Evolutionary conservation across 192 early-diverging fungal species (phyloP), one percentile per base, ranked within the genome.

Genomic region (Chytriomyces sp.): DNA sequence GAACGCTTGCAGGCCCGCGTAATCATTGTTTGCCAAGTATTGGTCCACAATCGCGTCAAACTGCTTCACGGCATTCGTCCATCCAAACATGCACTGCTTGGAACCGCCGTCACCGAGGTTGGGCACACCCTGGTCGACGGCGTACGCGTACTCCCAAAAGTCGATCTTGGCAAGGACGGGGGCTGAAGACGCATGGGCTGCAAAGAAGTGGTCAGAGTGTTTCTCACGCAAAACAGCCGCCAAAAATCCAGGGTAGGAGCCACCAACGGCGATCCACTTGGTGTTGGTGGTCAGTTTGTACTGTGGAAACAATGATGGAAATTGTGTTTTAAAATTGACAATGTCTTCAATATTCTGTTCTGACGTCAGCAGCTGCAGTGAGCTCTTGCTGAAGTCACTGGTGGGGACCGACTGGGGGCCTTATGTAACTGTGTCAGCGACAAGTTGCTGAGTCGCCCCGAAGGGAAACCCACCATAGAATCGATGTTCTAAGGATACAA

Each of bases 361-460:
- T 8, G 22, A 28, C 6, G 54, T 56, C 8, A 6, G 22, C 22
- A 56, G 22, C 30, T 6, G 8, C 41, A 56, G 41, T 4, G 49
- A 54, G 4, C 32, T 26, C 19, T 17, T 19, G 5, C 30, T 34
- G 10, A 68, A 26, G 52, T 68, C 65, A 12, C 33, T 6, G 10
- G 65, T 68, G 19, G 65, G 65, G 32, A 68, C 65, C 3, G 39
- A 5, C 65, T 36, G 14, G 39, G 44, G 22, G 5, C 4, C n/a
- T n/a, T n/a, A n/a, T n/a, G n/a, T n/a, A n/a, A n/a, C n/a, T n/a
- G n/a, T n/a, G n/a, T n/a, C n/a, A n/a, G n/a, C n/a, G n/a, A n/a
- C n/a, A n/a, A n/a, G n/a, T n/a, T n/a, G n/a, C n/a, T n/a, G n/a
- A n/a, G n/a, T n/a, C n/a, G n/a, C n/a, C n/a, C n/a, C n/a, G n/a